Percentiles rank a stretch among this genome's conserved stretches.
Evolutionary conservation across 768 basidiomycete genomes (phyloP).

Genomic region (Scleroderma citrinum): DNA sequence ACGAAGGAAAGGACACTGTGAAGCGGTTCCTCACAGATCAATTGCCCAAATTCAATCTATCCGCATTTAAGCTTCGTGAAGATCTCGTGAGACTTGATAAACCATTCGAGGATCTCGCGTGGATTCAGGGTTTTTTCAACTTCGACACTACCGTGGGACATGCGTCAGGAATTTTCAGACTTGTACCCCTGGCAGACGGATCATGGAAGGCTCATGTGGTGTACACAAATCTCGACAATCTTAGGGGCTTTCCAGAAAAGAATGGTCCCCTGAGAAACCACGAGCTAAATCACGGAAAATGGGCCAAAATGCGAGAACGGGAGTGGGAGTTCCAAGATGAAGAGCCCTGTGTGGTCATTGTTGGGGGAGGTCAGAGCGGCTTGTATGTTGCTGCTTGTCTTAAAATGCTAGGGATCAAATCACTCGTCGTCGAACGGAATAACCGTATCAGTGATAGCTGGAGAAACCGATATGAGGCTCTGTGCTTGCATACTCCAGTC

Average conservation of each 20-base stretch:
- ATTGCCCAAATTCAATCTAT: conserved; percentile 13
- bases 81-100: conserved; percentile 22
- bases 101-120: conserved; percentile 46
- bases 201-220: conserved; percentile 51
- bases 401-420: conserved; percentile 43
- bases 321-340: conserved; percentile 38
- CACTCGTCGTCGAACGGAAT: conserved; percentile 50
- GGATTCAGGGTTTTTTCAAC: conserved; percentile 46
- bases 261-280: neutral
- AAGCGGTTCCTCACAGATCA: conserved; percentile 30
- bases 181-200: conserved; percentile 39
- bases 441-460: conserved; percentile 42
- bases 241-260: conserved; percentile 45
- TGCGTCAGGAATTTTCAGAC: conserved; percentile 44
- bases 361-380: conserved; percentile 59
- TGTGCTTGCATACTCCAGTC: conserved; percentile 45
- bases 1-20: conserved; percentile 30
- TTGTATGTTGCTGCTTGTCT: conserved; percentile 53
- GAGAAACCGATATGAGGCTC: conserved; percentile 26
- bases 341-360: conserved; percentile 49
- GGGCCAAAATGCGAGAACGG: conserved; percentile 36
- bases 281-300: conserved; percentile 38
- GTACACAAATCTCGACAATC: conserved; percentile 49
- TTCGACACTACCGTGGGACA: conserved; percentile 42
- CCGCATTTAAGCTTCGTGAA: conserved; percentile 17